Conservation (phyloP, 805 yeast species). For the Sugiyamaella smithiae region DNA sequence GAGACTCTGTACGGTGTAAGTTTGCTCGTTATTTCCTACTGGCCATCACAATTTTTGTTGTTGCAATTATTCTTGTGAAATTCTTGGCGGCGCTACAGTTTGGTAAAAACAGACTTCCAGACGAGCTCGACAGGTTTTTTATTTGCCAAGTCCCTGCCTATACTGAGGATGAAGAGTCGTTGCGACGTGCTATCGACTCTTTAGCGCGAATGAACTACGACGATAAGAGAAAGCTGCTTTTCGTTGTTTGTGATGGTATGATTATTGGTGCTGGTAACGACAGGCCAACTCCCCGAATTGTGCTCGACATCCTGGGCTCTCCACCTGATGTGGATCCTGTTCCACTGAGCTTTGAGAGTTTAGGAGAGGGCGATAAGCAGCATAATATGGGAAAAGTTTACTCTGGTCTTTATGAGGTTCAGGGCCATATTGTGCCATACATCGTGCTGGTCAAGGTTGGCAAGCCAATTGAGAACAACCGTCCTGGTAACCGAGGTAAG, state of each 20-base stretch:
- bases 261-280: slow-evolving; percentile 63
- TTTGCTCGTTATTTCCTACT: slow-evolving; percentile 43
- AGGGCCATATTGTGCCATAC: slow-evolving; percentile 55
- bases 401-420: slow-evolving; percentile 56
- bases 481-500: slow-evolving; percentile 65
- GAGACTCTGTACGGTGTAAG: slow-evolving; percentile 37
- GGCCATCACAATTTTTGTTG: slow-evolving; percentile 39
- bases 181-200: slow-evolving; percentile 58
- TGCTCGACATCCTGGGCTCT: slow-evolving; percentile 52
- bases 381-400: slow-evolving; percentile 63
- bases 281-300: slow-evolving; percentile 55
- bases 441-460: slow-evolving; percentile 59
- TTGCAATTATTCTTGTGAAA: slow-evolving; percentile 35
- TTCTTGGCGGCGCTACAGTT: slow-evolving; percentile 43
- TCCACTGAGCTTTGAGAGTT: slow-evolving; percentile 52
- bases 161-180: slow-evolving; percentile 55
- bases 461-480: slow-evolving; percentile 53
- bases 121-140: slow-evolving; percentile 39
- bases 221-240: slow-evolving; percentile 54
- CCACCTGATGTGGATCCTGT: slow-evolving; percentile 52
- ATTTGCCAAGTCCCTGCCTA: slow-evolving; percentile 54
- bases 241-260: slow-evolving; percentile 60
- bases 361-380: slow-evolving; percentile 60
- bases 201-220: slow-evolving; percentile 57
- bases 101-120: slow-evolving; percentile 34